Conservation (phyloP, 2,329 filamentous ascomycete genomes). For the Ploettnerulaceae sp. region DNA sequence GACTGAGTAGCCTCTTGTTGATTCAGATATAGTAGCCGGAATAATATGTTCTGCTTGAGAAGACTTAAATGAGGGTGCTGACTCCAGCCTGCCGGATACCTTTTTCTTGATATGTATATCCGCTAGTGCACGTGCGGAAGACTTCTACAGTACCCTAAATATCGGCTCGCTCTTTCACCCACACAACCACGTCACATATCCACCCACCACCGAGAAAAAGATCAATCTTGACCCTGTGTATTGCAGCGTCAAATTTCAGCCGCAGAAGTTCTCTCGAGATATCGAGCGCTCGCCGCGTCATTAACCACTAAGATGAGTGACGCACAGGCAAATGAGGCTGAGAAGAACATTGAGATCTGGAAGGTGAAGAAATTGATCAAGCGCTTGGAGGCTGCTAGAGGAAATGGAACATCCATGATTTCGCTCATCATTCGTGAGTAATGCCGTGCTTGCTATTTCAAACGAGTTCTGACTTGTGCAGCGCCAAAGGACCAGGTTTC, state of each 20-base stretch:
- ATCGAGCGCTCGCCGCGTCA: slow-evolving; percentile 22
- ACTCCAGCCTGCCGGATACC: no score
- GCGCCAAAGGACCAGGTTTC: slow-evolving; percentile 98
- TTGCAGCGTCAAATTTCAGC: slow-evolving; percentile 24
- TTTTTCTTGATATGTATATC: no score
- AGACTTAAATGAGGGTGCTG: no score
- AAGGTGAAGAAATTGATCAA: slow-evolving; percentile 99
- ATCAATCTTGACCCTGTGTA: slow-evolving; percentile 20
- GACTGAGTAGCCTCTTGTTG: no score
- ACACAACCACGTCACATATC: slow-evolving; percentile 18
- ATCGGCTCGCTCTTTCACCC: slow-evolving; percentile 7
- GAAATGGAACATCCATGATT: slow-evolving; percentile 99
- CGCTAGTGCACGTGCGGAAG: slow-evolving; percentile 5
- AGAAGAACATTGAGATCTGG: slow-evolving; percentile 94
- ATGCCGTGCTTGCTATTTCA: neutral
- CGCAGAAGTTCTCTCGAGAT: slow-evolving; percentile 16
- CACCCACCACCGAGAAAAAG: slow-evolving; percentile 12
- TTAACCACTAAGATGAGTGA: slow-evolving; percentile 68
- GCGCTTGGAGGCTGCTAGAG: slow-evolving; percentile 90
- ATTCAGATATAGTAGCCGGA: no score
- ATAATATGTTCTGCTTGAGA: no score
- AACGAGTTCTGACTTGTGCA: slow-evolving; percentile 35
- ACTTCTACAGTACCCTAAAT: slow-evolving; percentile 1
- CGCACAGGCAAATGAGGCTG: slow-evolving; percentile 82
- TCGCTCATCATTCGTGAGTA: slow-evolving; percentile 92